Evolutionary conservation across 176 grass and related monocot species (phyloP).

Genomic region (Rhynchospora pubera): DNA sequence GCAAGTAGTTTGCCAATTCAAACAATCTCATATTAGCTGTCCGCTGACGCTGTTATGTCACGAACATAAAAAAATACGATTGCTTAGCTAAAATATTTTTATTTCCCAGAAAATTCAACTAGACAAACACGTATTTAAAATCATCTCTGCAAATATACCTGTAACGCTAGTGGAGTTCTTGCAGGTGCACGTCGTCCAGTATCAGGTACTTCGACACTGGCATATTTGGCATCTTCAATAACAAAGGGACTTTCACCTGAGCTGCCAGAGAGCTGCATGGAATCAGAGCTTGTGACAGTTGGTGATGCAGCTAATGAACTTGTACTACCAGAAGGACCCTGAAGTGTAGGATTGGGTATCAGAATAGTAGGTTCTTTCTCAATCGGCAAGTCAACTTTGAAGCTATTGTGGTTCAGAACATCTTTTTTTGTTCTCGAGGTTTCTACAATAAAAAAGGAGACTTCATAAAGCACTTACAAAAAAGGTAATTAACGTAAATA

Average conservation of each 20-base stretch:
- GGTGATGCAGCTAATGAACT: background rate
- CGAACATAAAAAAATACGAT: background rate
- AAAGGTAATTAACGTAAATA: background rate
- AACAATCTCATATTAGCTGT: conserved; percentile 14
- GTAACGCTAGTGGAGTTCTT: background rate
- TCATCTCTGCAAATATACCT: background rate
- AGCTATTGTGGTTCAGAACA: background rate
- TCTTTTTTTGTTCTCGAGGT: background rate
- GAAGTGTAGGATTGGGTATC: background rate
- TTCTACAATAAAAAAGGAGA: background rate
- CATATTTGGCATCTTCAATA: background rate
- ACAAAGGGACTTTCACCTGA: background rate
- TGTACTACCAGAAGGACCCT: background rate
- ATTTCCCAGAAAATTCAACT: background rate
- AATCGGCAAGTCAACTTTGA: background rate
- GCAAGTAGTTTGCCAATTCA: conserved; percentile 22
- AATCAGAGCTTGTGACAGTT: background rate
- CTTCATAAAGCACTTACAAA: background rate
- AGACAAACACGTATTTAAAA: background rate
- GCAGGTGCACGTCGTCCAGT: background rate
- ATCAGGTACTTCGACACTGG: background rate
- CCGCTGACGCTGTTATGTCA: conserved; percentile 19
- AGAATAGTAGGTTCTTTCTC: background rate
- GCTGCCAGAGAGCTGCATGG: background rate
- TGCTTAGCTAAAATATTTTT: background rate